Base-by-base conservation (phyloP, 1,284 basidiomycete genomes). In the Leccinum solheimii region DNA sequence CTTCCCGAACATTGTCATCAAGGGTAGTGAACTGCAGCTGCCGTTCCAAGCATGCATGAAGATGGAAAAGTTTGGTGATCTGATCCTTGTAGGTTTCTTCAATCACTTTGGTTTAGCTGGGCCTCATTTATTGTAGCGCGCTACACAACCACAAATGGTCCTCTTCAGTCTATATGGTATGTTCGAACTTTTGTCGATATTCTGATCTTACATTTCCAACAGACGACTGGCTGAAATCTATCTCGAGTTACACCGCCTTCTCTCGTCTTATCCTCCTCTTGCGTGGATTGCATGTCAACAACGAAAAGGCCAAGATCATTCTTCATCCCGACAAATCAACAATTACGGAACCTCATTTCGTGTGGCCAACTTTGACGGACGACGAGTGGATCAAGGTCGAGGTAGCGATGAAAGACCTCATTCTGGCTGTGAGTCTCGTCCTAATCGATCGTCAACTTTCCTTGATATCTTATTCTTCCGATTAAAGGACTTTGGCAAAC, bases 381-480 rank as follows among this genome's bases (percentile, higher is more conserved):
- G 95, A 98, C 67, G 96, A 98, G 69, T 99, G 97, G 97, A 98
- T 99, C 80, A 97, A 97, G 79, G 97, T 98, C 51, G 97, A 99
- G 80, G 93, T 98, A 52, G 96, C 97, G 2, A 89, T 99, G 80
- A 96, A 94, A 76, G 94, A 97, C 67, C 85, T 97, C 54, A 96
- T 97, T 72, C 80, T 97, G 56, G 90, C 91, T 65, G 89, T 90
- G 70, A 63, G 85, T 76, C 19, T 27, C 49, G 54, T 16, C 9
- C 23, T 40, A 51, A 5, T 26, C 16, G 26, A 2, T 49, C 11
- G 23, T 23, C 40, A n/a, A 11, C 11, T 34, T 30, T 52, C 21
- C 3, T 4, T 43, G 36, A 13, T 54, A 11, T 58, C 45, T 66
- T 49, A 64, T 63, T 62, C 57, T 68, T 56, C 62, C 19, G 23